Evolutionary conservation across 768 basidiomycete species (phyloP).

Genomic region (Rhodosporidiobolus odoratus): DNA sequence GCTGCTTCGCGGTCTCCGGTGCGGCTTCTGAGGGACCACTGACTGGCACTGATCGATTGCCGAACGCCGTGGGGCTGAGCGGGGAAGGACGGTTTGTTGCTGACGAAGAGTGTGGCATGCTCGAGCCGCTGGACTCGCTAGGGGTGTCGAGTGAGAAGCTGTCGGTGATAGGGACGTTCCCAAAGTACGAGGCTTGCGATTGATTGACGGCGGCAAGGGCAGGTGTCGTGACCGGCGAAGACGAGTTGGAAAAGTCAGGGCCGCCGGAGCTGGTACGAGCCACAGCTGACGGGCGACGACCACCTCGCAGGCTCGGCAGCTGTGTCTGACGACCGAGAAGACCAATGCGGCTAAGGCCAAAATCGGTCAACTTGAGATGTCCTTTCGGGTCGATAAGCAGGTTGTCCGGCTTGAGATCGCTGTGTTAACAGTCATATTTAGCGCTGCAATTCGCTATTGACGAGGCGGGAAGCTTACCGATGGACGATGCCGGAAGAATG

Average conservation of each 20-base stretch:
- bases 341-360: slow-evolving; percentile 93
- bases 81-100: slow-evolving; percentile 73
- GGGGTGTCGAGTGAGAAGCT: slow-evolving; percentile 37
- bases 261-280: slow-evolving; percentile 46
- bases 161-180: slow-evolving; percentile 35
- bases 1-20: slow-evolving; percentile 62
- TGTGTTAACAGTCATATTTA: slow-evolving; percentile 45
- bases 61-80: slow-evolving; percentile 58
- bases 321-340: slow-evolving; percentile 88
- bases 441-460: neutral
- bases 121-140: slow-evolving; percentile 81
- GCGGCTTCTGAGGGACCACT: slow-evolving; percentile 26
- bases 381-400: slow-evolving; percentile 93
- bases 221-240: slow-evolving; percentile 47
- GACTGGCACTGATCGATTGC: neutral
- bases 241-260: slow-evolving; percentile 36
- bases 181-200: slow-evolving; percentile 47
- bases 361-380: slow-evolving; percentile 96
- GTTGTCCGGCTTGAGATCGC: slow-evolving; percentile 97
- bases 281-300: slow-evolving; percentile 53
- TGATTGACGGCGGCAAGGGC: slow-evolving; percentile 39
- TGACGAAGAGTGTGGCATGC: slow-evolving; percentile 44
- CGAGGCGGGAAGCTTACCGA: slow-evolving; percentile 59
- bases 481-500: slow-evolving; percentile 92
- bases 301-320: slow-evolving; percentile 26